Evolutionary conservation across 352 stramenopile species (phyloP), one percentile per base, ranked within the genome.

Genomic region (Phytophthora capsici): DNA sequence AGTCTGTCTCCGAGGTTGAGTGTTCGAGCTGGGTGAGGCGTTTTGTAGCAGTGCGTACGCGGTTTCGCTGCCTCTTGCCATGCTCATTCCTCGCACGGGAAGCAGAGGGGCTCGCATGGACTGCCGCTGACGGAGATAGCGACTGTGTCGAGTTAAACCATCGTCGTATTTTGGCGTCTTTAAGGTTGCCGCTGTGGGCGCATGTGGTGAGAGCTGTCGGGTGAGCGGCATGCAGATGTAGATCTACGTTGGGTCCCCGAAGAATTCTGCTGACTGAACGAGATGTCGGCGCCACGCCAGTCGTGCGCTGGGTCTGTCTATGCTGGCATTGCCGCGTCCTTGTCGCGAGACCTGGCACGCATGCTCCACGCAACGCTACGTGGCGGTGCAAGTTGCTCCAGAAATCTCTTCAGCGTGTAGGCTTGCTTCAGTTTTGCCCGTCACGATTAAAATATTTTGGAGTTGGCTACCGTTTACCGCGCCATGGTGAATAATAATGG

Each of bases 261-360:
- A 40, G 37, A 43, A 63, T 41, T 40, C 57, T 13, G 23, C 23
- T 28, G 59, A 67, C 17, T 67, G 46, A 51, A 44, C 12, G 17
- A 54, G 45, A 28, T 44, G 47, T 28, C 57, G 57, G 37, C 41
- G 25, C 51, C 40, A 61, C 41, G 25, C 51, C 40, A 61, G 41
- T 55, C 30, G 54, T 58, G 45, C 61, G 6, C 20, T 57, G 22
- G 43, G 61, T 52, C 61, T 64, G 61, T 57, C 46, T 64, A 69
- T 69, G 53, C 46, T 64, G 61, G 61, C 46, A 64, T 46, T 55
- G 45, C 61, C 52, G 40, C 23, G 43, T 66, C 58, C 51, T 28
- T 68, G 59, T 68, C 59, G 45, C 59, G 40, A 10, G 17, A 17
- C 19, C 37, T 44, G 14, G 40, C n/a, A 12, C 20, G 28, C 22